Evolutionary conservation across 495 filamentous ascomycete genomes (phyloP).

Genomic region (Trichoderma orchidacearum): DNA sequence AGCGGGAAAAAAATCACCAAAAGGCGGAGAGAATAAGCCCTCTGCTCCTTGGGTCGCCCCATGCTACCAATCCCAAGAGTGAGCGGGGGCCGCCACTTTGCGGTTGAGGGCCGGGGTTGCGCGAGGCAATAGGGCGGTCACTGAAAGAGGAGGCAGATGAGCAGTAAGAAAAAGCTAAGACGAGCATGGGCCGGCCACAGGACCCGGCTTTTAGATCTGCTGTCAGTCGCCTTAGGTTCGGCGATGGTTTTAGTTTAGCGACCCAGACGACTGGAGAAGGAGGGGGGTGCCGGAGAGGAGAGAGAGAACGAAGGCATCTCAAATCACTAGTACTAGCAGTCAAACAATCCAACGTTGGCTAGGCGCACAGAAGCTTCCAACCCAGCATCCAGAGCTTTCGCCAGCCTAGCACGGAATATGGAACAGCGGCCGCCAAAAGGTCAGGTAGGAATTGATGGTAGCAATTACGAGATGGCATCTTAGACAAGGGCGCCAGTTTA

Average conservation of each 20-base stretch:
- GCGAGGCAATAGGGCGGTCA: neutral
- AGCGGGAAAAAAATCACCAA: neutral
- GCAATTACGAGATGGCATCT: neutral
- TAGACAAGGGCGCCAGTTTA: neutral
- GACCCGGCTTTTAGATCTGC: neutral
- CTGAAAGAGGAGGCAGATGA: neutral
- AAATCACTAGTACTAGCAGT: too few species aligned
- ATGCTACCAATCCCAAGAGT: too few species aligned
- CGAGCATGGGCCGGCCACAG: neutral
- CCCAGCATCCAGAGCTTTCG: too few species aligned
- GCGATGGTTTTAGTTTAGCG: neutral
- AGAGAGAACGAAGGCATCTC: neutral
- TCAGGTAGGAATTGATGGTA: too few species aligned
- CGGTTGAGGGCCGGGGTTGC: neutral
- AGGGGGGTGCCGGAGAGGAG: neutral
- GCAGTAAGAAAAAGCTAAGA: too few species aligned
- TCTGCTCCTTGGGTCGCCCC: neutral
- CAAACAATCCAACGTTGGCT: too few species aligned
- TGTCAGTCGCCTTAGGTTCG: neutral
- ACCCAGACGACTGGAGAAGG: neutral
- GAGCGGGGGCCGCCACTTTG: neutral
- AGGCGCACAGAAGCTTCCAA: too few species aligned
- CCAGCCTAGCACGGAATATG: too few species aligned
- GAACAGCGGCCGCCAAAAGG: too few species aligned
- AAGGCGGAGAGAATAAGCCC: neutral